phyloP scores from a whole-genome alignment of 1,139 yeast genomes.

The Wickerhamiella infanticola region DNA sequence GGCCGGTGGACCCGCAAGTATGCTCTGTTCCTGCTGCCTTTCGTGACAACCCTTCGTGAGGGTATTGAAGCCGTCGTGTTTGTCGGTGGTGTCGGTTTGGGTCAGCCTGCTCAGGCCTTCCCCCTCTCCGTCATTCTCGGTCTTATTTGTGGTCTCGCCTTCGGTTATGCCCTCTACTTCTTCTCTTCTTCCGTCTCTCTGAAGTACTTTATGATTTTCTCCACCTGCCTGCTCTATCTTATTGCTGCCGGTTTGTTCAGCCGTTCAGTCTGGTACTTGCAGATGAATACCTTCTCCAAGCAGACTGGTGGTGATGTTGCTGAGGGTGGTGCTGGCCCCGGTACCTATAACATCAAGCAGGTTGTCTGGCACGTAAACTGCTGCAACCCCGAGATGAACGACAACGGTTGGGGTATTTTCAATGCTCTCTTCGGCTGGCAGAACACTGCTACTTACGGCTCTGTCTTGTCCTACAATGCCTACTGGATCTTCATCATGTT shows the following conservation, averaged over 20 bases:
- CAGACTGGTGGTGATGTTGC: slow-evolving; percentile 79
- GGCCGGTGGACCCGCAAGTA: slow-evolving; percentile 39
- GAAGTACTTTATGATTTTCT: slow-evolving; percentile 62
- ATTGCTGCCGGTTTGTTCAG: slow-evolving; percentile 86
- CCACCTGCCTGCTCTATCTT: slow-evolving; percentile 74
- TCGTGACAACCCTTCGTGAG: slow-evolving; percentile 69
- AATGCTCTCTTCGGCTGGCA: slow-evolving; percentile 95
- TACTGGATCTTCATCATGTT: slow-evolving; percentile 60
- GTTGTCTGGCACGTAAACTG: slow-evolving; percentile 95
- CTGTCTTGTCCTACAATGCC: slow-evolving; percentile 56
- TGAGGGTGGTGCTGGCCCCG: slow-evolving; percentile 87
- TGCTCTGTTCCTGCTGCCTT: slow-evolving; percentile 62
- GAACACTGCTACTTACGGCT: slow-evolving; percentile 86
- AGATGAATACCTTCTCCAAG: slow-evolving; percentile 46
- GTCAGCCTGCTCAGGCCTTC: slow-evolving; percentile 59
- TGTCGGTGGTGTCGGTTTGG: slow-evolving; percentile 63
- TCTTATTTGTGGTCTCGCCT: slow-evolving; percentile 43
- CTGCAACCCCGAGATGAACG: slow-evolving; percentile 69
- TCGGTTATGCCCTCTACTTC: slow-evolving; percentile 57
- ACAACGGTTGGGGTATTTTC: slow-evolving; percentile 85
- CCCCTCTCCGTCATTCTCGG: slow-evolving; percentile 74
- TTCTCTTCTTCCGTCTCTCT: slow-evolving; percentile 68
- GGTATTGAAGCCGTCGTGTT: slow-evolving; percentile 82
- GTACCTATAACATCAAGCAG: slow-evolving; percentile 68
- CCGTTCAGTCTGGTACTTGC: slow-evolving; percentile 82